Conservation (phyloP, 257 asterid genomes). For the Avicennia marina region DNA sequence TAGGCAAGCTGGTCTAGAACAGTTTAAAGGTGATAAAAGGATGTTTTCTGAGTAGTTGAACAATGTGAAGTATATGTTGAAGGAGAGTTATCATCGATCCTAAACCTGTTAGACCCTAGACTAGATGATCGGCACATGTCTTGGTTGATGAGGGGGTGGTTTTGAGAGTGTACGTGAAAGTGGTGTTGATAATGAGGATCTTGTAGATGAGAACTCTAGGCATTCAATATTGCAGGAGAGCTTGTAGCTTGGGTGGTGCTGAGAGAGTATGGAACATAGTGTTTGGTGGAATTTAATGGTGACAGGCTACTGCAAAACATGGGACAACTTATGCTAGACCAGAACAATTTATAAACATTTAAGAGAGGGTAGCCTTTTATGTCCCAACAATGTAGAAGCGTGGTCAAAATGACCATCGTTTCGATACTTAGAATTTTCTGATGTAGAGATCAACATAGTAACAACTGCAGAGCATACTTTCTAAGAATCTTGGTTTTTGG, state of each 20-base stretch:
- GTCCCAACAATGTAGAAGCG: no score
- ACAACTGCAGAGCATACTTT: no score
- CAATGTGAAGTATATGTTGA: conserved; percentile 37
- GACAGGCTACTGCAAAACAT: no score
- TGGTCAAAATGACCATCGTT: no score
- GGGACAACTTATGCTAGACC: no score
- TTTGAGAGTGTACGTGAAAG: conserved; percentile 16
- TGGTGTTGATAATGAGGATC: conserved; percentile 32
- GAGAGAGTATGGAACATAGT: conserved; percentile 39
- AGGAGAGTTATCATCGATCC: conserved; percentile 35
- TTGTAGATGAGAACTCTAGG: conserved; percentile 25
- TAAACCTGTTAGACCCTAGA: conserved; percentile 27
- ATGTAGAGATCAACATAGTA: no score
- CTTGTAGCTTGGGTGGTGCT: conserved; percentile 33
- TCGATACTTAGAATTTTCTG: no score
- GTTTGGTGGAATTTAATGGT: no score
- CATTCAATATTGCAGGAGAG: conserved; percentile 20
- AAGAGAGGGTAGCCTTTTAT: no score
- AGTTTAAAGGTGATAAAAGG: conserved; percentile 30
- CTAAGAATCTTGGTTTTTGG: no score
- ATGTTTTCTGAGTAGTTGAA: conserved; percentile 33
- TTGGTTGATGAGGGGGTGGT: conserved; percentile 20
- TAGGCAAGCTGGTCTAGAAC: conserved; percentile 37
- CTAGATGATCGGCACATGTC: conserved; percentile 30
- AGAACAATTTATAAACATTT: no score